phyloP scores from a whole-genome alignment of 805 yeast species.

The Metschnikowia henanensis region DNA sequence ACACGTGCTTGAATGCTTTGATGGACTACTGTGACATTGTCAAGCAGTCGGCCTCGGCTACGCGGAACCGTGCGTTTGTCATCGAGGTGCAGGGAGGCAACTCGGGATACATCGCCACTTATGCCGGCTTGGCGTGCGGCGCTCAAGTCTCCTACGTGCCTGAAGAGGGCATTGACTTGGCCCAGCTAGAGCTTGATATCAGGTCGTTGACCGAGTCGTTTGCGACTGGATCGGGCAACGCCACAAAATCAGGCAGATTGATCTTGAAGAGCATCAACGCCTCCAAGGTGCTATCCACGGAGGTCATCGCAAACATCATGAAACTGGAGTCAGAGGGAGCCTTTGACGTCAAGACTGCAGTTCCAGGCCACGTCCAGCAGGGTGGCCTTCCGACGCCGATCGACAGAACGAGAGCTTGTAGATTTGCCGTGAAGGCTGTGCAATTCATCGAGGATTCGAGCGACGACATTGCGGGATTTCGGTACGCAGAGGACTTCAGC shows the following conservation, averaged over 20 bases:
- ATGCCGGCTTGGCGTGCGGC: constrained; percentile 67
- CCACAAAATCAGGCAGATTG: constrained; percentile 67
- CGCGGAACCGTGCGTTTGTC: constrained; percentile 76
- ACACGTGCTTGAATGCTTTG: constrained; percentile 70
- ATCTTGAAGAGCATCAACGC: constrained; percentile 67
- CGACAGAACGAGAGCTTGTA: constrained; percentile 73
- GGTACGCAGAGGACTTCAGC: constrained; percentile 33
- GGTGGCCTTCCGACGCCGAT: constrained; percentile 77
- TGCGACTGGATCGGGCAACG: constrained; percentile 57
- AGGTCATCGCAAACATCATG: constrained; percentile 69
- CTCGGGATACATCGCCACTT: constrained; percentile 75
- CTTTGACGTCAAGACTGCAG: constrained; percentile 76
- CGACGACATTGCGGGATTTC: constrained; percentile 22
- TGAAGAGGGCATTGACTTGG: constrained; percentile 62
- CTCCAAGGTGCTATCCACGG: constrained; percentile 64
- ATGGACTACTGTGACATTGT: constrained; percentile 77
- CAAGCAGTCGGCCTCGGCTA: constrained; percentile 75
- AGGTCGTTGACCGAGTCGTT: constrained; percentile 58
- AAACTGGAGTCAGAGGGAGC: constrained; percentile 61
- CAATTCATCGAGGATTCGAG: constrained; percentile 57
- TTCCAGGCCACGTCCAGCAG: constrained; percentile 88
- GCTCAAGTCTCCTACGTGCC: constrained; percentile 77
- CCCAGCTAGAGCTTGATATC: constrained; percentile 65
- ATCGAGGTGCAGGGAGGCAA: constrained; percentile 88
- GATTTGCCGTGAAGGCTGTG: constrained; percentile 69